Percentiles rank a stretch among this genome's conserved stretches.
Evolutionary conservation across 2,329 filamentous ascomycete genomes (phyloP).

Genomic region (Karstenula rhodostoma): DNA sequence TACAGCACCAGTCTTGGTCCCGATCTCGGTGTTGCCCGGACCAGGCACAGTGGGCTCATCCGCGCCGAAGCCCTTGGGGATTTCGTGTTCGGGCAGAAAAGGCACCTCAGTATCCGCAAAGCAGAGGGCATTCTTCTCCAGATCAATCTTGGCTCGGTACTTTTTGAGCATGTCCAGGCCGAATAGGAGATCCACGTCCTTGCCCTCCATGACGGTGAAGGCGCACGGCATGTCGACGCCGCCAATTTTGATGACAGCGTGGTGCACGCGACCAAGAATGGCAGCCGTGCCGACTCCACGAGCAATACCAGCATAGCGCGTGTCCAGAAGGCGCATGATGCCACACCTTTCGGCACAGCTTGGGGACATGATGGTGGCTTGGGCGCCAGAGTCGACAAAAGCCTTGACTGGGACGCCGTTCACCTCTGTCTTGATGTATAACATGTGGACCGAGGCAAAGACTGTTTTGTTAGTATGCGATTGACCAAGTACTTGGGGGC

Average conservation of each 20-base stretch:
- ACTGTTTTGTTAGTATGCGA: slow-evolving; percentile 61
- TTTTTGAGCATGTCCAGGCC: slow-evolving; percentile 97
- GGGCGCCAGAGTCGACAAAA: slow-evolving; percentile 95
- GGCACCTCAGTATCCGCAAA: slow-evolving; percentile 89
- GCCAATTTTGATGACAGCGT: slow-evolving; percentile 93
- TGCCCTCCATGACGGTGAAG: slow-evolving; percentile 99
- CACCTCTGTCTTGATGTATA: slow-evolving; percentile 95
- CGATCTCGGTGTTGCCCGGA: slow-evolving; percentile 87
- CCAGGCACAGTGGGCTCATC: slow-evolving; percentile 85
- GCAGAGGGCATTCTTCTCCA: slow-evolving; percentile 82
- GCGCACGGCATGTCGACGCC: slow-evolving; percentile 87
- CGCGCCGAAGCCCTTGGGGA: slow-evolving; percentile 82
- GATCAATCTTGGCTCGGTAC: slow-evolving; percentile 91
- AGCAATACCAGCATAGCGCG: slow-evolving; percentile 88
- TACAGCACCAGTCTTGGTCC: slow-evolving; percentile 81
- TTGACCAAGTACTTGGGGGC: background rate
- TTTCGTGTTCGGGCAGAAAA: slow-evolving; percentile 91
- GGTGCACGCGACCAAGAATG: slow-evolving; percentile 94
- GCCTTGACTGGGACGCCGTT: slow-evolving; percentile 93
- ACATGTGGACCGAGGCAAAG: slow-evolving; percentile 93
- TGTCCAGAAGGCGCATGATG: slow-evolving; percentile 96
- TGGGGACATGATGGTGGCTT: slow-evolving; percentile 99
- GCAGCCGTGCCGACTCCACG: slow-evolving; percentile 92
- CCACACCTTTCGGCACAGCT: slow-evolving; percentile 88
- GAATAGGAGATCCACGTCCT: slow-evolving; percentile 90